Base-by-base conservation (phyloP, 2,329 filamentous ascomycete species). In the Exophiala phaeomuriformis region DNA sequence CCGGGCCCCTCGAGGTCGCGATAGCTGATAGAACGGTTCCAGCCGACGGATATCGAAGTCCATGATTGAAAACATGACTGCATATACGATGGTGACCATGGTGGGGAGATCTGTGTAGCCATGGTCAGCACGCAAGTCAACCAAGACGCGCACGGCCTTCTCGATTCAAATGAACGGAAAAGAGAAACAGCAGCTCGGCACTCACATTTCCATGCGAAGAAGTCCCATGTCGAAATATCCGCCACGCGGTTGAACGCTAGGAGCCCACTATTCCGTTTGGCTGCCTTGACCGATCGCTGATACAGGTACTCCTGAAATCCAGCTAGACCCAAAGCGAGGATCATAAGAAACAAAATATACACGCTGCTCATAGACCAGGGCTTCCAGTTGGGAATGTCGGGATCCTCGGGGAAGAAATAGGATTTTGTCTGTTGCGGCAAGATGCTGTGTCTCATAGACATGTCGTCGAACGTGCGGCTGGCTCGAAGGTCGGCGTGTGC, bases 41-140 rank as follows among this genome's bases (percentile, higher is more conserved):
- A 77, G 60, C n/a, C 74, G 71, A 58, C 75, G 75, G 44, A 76
- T 72, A 37, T 77, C 74, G 47, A 73, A 77, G 55, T 77, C 74
- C 30, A 72, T 69, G 55, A 76, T 72, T 53, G 75, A 74, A 71
- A 74, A 77, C 8, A 76, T 57, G 8, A 77, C 72, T 43, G 75
- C 73, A 53, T 75, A 77, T 27, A 68, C 68, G 45, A 77, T 72
- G 33, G 74, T 71, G n/a, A 74, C 63, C 45, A 76, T 67, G 8
- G 75, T 73, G 59, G 52, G 73, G 62, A 66, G 72, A 69, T 70
- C 58, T 61, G 19, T 19, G 19, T 19, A 19, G 19, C 19, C 19
- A 19, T 19, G 19, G 19, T 19, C 19, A 19, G 19, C 19, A 19
- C 19, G 19, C 19, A 19, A 19, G 19, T 19, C 2, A 19, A 19